Conservation (phyloP, 192 early-diverging fungal species). For the Umbelopsis isabellina region DNA sequence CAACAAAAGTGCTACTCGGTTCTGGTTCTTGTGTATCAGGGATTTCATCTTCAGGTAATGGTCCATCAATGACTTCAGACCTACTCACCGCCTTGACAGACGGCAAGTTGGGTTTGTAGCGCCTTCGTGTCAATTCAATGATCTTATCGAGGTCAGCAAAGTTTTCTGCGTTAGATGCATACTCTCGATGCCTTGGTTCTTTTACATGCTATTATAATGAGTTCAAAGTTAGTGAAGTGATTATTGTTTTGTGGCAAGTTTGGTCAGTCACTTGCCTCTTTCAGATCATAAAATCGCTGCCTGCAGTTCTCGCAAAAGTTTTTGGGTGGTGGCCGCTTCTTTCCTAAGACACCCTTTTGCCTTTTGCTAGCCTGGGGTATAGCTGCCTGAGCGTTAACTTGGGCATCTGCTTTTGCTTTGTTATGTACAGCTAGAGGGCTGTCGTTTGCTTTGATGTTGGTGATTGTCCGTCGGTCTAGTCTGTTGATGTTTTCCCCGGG, state of each 20-base stretch:
- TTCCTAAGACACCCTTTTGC: not conserved
- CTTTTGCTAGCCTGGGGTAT: not conserved
- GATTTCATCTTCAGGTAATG: not conserved
- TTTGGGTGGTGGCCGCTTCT: slow-evolving; percentile 1
- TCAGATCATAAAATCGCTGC: slow-evolving; percentile 8
- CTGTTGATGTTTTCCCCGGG: slow-evolving; percentile 2
- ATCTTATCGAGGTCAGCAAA: slow-evolving; percentile 16
- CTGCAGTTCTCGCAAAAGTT: slow-evolving; percentile 12
- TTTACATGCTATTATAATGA: not conserved
- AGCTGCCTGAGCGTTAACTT: not conserved
- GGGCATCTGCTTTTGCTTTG: not conserved
- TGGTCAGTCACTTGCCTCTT: not conserved
- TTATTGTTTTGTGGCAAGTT: no score
- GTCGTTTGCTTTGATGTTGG: not conserved
- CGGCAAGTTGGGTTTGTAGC: not conserved
- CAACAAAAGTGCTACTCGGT: slow-evolving; percentile 7
- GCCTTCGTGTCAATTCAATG: slow-evolving; percentile 11
- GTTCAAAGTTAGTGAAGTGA: no score
- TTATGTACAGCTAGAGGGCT: not conserved
- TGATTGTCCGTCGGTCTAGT: not conserved
- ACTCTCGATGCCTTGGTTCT: slow-evolving; percentile 4
- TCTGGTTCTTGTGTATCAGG: slow-evolving; percentile 14
- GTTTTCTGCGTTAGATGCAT: not conserved
- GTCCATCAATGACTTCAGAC: slow-evolving; percentile 14
- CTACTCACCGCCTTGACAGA: not conserved